phyloP scores from a whole-genome alignment of 2,329 filamentous ascomycete species.

The Penicillium sp. region DNA sequence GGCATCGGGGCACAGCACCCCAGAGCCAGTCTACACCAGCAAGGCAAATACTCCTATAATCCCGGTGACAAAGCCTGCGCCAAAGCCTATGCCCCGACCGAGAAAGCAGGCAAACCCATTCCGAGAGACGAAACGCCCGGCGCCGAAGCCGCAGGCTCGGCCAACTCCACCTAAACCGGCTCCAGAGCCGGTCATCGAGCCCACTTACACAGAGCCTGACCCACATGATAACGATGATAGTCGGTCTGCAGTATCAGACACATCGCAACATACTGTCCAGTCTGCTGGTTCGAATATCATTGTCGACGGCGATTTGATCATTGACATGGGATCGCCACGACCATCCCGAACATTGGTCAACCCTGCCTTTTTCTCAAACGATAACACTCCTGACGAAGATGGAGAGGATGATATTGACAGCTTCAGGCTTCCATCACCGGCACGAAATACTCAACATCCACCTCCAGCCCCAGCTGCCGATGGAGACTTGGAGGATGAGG shows the following conservation, averaged over 20 bases:
- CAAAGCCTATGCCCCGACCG: slow-evolving; percentile 27
- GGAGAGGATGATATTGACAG: slow-evolving; percentile 14
- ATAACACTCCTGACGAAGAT: slow-evolving; percentile 41
- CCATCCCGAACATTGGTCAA: slow-evolving; percentile 42
- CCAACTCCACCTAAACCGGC: slow-evolving; percentile 12
- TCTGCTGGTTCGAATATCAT: slow-evolving; percentile 47
- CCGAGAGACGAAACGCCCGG: slow-evolving; percentile 27
- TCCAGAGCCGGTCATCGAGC: slow-evolving; percentile 18
- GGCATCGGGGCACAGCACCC: slow-evolving; percentile 35
- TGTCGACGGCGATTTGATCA: slow-evolving; percentile 48
- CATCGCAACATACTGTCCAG: slow-evolving; percentile 32
- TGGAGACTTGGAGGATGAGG: slow-evolving; percentile 41
- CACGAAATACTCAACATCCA: slow-evolving; percentile 21
- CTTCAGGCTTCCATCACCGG: slow-evolving; percentile 37
- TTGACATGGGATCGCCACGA: slow-evolving; percentile 50
- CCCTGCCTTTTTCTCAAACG: slow-evolving; percentile 44
- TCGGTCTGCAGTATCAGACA: slow-evolving; percentile 34
- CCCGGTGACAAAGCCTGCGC: slow-evolving; percentile 27
- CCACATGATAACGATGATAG: slow-evolving; percentile 25
- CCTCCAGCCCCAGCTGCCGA: slow-evolving; percentile 18
- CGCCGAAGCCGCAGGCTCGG: slow-evolving; percentile 22
- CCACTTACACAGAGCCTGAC: slow-evolving; percentile 21
- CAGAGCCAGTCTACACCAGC: slow-evolving; percentile 36
- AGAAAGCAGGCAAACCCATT: slow-evolving; percentile 37
- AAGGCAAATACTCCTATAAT: slow-evolving; percentile 37